phyloP scores from a whole-genome alignment of 306 rosid genomes.

The Castanea mollissima region DNA sequence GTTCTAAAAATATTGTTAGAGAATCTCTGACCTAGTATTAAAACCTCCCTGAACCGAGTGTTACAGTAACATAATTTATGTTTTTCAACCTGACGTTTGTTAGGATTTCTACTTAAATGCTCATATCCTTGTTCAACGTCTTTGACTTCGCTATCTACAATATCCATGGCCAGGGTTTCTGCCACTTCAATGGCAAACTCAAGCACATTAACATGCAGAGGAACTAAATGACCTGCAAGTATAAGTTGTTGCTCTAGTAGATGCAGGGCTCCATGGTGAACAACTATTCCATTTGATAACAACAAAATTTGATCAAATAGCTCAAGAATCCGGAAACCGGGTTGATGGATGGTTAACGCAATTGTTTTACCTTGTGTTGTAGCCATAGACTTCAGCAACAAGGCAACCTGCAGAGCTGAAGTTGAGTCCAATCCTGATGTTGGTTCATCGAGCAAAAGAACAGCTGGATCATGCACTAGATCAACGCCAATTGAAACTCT shows the following conservation, averaged over 20 bases:
- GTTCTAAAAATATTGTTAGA: slow-evolving; percentile 39
- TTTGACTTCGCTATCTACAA: slow-evolving; percentile 15
- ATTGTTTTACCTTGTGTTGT: slow-evolving; percentile 41
- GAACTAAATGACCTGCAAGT: slow-evolving; percentile 33
- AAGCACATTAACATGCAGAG: slow-evolving; percentile 39
- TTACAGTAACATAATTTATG: slow-evolving; percentile 24
- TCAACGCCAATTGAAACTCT: slow-evolving; percentile 45
- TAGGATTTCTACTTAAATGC: neutral
- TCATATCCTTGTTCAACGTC: slow-evolving; percentile 8
- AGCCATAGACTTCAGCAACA: slow-evolving; percentile 46
- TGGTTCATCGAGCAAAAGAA: slow-evolving; percentile 48
- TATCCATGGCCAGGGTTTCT: slow-evolving; percentile 17
- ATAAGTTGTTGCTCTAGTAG: slow-evolving; percentile 30
- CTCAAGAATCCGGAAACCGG: slow-evolving; percentile 38
- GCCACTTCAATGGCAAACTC: slow-evolving; percentile 46
- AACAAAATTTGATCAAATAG: slow-evolving; percentile 40
- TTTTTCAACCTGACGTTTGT: slow-evolving; percentile 10
- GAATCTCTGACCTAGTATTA: slow-evolving; percentile 38
- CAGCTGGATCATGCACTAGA: slow-evolving; percentile 43
- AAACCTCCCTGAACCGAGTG: slow-evolving; percentile 21
- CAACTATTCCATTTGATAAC: slow-evolving; percentile 29
- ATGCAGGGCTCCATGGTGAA: slow-evolving; percentile 39
- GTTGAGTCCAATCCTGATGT: slow-evolving; percentile 52
- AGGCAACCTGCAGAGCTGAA: slow-evolving; percentile 37
- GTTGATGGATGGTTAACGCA: slow-evolving; percentile 48